A percentile compares a stretch with the other conserved stretches of the same genome.
These are phyloP conservation scores for Tuber magnatum DNA, from an alignment of 495 filamentous ascomycete species.

Conservation along the genomic window DNA sequence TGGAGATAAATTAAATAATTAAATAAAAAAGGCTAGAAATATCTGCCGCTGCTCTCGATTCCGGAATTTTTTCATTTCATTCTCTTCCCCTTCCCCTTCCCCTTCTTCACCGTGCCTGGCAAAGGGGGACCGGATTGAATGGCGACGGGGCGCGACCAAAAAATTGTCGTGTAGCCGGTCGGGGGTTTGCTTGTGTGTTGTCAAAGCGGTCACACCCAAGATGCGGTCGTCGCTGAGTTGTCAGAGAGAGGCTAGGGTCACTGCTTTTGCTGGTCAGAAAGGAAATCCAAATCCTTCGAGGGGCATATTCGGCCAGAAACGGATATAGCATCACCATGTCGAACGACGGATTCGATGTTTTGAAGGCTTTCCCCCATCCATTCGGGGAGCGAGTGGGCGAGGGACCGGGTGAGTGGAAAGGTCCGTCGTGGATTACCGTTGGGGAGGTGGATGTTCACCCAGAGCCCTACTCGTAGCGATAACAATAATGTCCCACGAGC, in stretches of 20 bases:
- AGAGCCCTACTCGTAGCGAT: neutral
- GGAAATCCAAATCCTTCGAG: constrained; percentile 36
- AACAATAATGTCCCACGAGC: neutral
- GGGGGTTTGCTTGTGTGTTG: constrained; percentile 36
- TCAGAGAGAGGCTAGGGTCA: constrained; percentile 34
- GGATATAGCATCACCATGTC: constrained; percentile 31
- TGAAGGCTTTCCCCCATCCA: neutral
- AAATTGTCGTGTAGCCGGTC: constrained; percentile 34
- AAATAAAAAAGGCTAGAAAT: neutral
- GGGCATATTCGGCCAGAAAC: constrained; percentile 34
- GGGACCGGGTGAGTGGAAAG: neutral
- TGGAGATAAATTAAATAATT: neutral
- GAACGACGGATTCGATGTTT: constrained; percentile 27
- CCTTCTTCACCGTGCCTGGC: neutral
- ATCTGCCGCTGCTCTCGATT: neutral
- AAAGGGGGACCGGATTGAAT: neutral
- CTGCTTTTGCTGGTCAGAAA: constrained; percentile 36
- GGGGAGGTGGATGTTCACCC: neutral
- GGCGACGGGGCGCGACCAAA: constrained; percentile 9
- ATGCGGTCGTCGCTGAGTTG: constrained; percentile 35
- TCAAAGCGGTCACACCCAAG: constrained; percentile 36
- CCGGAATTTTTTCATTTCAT: neutral
- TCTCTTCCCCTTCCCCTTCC: neutral
- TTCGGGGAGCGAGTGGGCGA: neutral
- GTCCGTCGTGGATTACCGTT: neutral